Base-by-base conservation (phyloP, 2,329 filamentous ascomycete species). In the Thielaviopsis punctulata region DNA sequence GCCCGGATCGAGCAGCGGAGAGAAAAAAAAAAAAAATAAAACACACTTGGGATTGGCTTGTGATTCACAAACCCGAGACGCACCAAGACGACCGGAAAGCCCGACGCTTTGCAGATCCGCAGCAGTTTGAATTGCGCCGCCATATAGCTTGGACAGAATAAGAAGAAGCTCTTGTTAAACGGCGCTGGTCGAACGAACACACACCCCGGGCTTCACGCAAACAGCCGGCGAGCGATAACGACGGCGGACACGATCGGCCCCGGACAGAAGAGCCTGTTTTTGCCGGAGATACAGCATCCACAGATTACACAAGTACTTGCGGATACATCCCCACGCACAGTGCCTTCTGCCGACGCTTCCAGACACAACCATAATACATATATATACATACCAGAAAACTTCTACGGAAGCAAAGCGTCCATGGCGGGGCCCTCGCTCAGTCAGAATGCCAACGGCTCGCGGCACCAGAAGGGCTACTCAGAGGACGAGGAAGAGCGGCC, bases 81-180 rank as follows among this genome's bases (percentile, higher is more conserved):
- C n/a, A n/a, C n/a, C n/a, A n/a, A n/a, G n/a, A n/a, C n/a, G n/a
- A n/a, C n/a, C n/a, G n/a, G n/a, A n/a, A n/a, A n/a, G n/a, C n/a
- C n/a, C n/a, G n/a, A n/a, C n/a, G n/a, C n/a, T n/a, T n/a, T n/a
- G n/a, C n/a, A n/a, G n/a, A n/a, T n/a, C n/a, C n/a, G n/a, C n/a
- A n/a, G n/a, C n/a, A n/a, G n/a, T n/a, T n/a, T n/a, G n/a, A n/a
- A n/a, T n/a, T n/a, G n/a, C n/a, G n/a, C n/a, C n/a, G n/a, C n/a
- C n/a, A n/a, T n/a, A n/a, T 10, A 92, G 92, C 46, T 88, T 82
- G n/a, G n/a, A 2, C 19, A 19, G n/a, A 41, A 41, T 18, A 41
- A 19, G n/a, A 41, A 41, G 8, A 18, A 41, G 36, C 36, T 41
- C 19, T 15, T 18, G 15, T 41, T 41, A 18, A 18, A 41, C 36